A percentile compares a stretch with the other conserved stretches of the same genome.
Conservation (phyloP, 202 grass and related monocot genomes). For the Saccharum hybrid region DNA sequence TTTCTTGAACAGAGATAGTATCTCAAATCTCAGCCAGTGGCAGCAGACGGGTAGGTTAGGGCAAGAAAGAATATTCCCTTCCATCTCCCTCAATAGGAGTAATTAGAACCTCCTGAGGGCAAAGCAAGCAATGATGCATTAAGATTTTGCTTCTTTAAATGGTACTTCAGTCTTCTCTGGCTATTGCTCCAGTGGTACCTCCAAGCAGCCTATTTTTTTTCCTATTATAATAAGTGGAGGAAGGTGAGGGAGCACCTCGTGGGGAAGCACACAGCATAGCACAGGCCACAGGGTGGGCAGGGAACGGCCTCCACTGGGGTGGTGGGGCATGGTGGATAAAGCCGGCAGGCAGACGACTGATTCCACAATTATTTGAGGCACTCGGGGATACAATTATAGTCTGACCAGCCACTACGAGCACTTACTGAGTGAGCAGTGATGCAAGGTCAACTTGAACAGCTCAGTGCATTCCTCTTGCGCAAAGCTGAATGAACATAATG, state of each 20-base stretch:
- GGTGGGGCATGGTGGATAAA: not conserved
- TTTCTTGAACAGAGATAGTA: too few relatives aligned
- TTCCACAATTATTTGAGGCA: constrained; percentile 50
- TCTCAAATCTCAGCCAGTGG: too few relatives aligned
- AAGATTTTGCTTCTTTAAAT: too few relatives aligned
- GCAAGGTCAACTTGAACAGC: constrained; percentile 23
- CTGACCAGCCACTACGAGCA: not conserved
- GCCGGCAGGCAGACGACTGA: constrained; percentile 26
- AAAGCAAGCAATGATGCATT: too few relatives aligned
- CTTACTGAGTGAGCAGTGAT: not conserved
- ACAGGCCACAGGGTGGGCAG: not conserved
- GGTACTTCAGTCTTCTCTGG: too few relatives aligned
- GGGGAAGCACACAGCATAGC: not conserved
- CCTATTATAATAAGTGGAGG: not conserved
- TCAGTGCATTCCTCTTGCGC: constrained; percentile 1
- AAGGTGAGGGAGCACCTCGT: not conserved
- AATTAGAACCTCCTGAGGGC: too few relatives aligned
- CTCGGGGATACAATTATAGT: not conserved
- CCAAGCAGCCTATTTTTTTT: too few relatives aligned
- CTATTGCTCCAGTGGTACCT: too few relatives aligned
- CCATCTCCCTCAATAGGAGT: too few relatives aligned
- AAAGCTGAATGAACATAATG: constrained; percentile 3
- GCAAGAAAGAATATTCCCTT: too few relatives aligned
- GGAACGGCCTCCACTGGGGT: constrained; percentile 11
- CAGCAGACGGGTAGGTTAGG: too few relatives aligned